Conservation (phyloP, 1,139 yeast genomes). For the Protomyces pachydermus region DNA sequence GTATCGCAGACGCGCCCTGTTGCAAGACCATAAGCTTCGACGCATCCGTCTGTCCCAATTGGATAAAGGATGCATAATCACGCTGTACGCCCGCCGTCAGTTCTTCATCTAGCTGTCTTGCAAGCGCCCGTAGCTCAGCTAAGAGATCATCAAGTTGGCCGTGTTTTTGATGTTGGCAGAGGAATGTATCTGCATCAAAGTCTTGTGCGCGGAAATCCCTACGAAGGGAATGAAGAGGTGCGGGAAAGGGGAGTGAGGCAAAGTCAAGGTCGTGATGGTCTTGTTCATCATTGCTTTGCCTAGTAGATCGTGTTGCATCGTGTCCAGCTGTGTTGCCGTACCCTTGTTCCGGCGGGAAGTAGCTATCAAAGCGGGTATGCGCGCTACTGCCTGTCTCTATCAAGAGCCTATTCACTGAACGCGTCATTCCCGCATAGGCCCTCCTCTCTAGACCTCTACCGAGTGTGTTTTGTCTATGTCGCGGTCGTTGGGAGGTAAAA, state of each 20-base stretch:
- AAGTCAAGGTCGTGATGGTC: not conserved
- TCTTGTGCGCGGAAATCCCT: conserved; percentile 8
- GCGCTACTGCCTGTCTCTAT: not conserved
- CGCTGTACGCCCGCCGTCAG: conserved; percentile 13
- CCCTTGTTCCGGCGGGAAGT: not conserved
- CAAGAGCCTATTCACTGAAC: not conserved
- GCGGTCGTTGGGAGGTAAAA: conserved; percentile 13
- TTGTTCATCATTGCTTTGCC: not conserved
- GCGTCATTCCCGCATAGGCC: no score
- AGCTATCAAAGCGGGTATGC: not conserved
- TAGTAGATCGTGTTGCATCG: not conserved
- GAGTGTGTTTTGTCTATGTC: not conserved
- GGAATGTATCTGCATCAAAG: conserved; percentile 14
- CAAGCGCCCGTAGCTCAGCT: conserved; percentile 12
- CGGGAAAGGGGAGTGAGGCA: conserved; percentile 23
- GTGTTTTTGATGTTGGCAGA: conserved; percentile 13
- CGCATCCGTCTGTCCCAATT: conserved; percentile 15
- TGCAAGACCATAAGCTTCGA: conserved; percentile 6
- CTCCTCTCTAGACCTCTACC: no score
- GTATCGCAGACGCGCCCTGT: not conserved
- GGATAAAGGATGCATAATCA: conserved; percentile 18
- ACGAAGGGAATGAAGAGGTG: conserved; percentile 10
- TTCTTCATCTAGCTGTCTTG: conserved; percentile 6
- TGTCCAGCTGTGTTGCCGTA: not conserved
- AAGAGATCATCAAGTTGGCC: conserved; percentile 20